Evolutionary conservation across 176 grass and related monocot genomes (phyloP).

Genomic region (Eragrostis nindensis): DNA sequence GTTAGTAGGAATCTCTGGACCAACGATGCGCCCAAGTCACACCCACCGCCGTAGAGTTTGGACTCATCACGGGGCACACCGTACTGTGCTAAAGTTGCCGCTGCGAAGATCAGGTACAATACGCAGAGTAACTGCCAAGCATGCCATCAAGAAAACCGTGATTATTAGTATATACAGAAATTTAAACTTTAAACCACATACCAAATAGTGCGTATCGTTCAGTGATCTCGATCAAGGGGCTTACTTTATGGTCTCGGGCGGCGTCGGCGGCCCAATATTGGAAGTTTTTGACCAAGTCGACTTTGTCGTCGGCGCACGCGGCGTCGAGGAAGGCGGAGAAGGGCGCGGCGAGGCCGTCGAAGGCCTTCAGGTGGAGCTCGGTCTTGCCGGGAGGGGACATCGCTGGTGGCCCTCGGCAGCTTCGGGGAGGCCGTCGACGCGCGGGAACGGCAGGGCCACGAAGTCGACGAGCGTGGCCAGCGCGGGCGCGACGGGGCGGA

Average conservation of each 20-base stretch:
- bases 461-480: neutral
- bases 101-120: neutral
- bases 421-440: constrained; percentile 4
- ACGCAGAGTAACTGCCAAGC: neutral
- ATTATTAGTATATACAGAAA: too few species aligned
- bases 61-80: too few species aligned
- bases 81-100: neutral
- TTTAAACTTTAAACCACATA: too few species aligned
- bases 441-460: constrained; percentile 16
- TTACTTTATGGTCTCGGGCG: neutral
- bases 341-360: constrained; percentile 2
- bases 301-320: neutral
- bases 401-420: constrained; percentile 7
- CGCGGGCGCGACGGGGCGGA: neutral
- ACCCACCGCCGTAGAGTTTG: neutral
- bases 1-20: neutral
- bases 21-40: neutral
- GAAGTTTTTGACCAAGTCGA: constrained; percentile 25
- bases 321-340: constrained; percentile 23
- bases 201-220: too few species aligned
- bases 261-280: neutral
- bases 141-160: too few species aligned
- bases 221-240: too few species aligned
- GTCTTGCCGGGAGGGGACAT: neutral
- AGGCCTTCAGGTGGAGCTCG: constrained; percentile 28